Evolutionary conservation across 345 rosid species (phyloP), one percentile per base, ranked within the genome.

Genomic region (Leavenworthia alabamica): DNA sequence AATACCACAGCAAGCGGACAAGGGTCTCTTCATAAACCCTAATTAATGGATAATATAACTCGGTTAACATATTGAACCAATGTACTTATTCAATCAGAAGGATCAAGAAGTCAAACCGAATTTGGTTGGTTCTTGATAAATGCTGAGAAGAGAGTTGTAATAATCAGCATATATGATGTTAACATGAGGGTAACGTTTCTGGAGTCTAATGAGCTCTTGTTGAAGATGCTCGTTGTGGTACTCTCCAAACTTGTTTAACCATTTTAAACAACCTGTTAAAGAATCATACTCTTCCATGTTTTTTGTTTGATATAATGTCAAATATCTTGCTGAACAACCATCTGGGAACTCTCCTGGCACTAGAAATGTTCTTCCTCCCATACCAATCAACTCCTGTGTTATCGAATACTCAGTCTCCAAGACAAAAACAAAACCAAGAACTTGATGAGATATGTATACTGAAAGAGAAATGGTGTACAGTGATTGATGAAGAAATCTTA

Each of bases 311-410:
- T 68, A 77, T 7, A 5, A 1, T 17, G 82, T 73, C 32, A 81
- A 29, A 16, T 47, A 73, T n/a, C 5, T 0, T 0, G 73, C 55
- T 0, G 58, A 42, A 55, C 86, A 81, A 12, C 89, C 89, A 0
- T 73, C 2, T 0, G 82, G 78, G 4, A 74, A 60, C 8, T 64
- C 76, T 45, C 86, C 81, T 0, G 86, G 89, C 2, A 77, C 84
- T 48, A 83, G 46, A 37, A 83, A 54, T 39, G 82, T 73, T 32
- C 35, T 50, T 1, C 79, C 86, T 1, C 89, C 89, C 42, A 77
- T 46, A 62, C 69, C 33, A 1, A 83, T 77, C 52, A 81, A 13
- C 5, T 69, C 81, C 83, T 81, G 68, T 48, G 11, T 0, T 7
- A 47, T 26, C 10, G 17, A 46, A 12, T 46, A 24, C 6, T 11